phyloP scores from a whole-genome alignment of 2,329 filamentous ascomycete species.

The Cladosporium halotolerans region DNA sequence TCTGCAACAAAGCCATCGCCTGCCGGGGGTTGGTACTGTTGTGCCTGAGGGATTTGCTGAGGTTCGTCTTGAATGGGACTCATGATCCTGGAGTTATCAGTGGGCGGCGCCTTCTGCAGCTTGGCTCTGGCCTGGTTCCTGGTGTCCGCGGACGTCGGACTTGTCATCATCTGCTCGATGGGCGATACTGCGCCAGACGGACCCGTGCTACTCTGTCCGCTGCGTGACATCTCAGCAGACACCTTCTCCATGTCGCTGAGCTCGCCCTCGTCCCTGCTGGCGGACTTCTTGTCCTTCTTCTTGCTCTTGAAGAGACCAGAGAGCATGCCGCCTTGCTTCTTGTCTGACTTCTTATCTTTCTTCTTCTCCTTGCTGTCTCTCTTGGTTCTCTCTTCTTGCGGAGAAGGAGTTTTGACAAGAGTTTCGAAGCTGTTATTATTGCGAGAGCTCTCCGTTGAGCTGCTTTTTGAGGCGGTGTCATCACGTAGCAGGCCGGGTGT shows the following conservation, averaged over 20 bases:
- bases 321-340: slow-evolving; percentile 66
- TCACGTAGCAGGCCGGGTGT: slow-evolving; percentile 89
- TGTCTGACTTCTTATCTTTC: slow-evolving; percentile 70
- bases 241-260: slow-evolving; percentile 26
- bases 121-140: slow-evolving; percentile 16
- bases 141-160: slow-evolving; percentile 3
- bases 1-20: slow-evolving; percentile 29
- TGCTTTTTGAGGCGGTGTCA: slow-evolving; percentile 46
- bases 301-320: slow-evolving; percentile 64
- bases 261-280: slow-evolving; percentile 32
- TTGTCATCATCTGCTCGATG: slow-evolving; percentile 4
- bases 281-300: slow-evolving; percentile 56
- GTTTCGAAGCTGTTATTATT: slow-evolving; percentile 63
- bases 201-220: slow-evolving; percentile 3
- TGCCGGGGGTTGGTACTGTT: slow-evolving; percentile 1
- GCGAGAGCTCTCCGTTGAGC: slow-evolving; percentile 41
- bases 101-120: slow-evolving; percentile 18
- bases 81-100: slow-evolving; percentile 9
- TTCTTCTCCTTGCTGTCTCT: slow-evolving; percentile 68
- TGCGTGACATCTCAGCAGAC: slow-evolving; percentile 23
- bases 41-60: background rate
- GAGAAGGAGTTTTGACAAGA: slow-evolving; percentile 61
- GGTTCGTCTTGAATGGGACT: background rate
- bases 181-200: slow-evolving; percentile 3
- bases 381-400: slow-evolving; percentile 55